phyloP scores from a whole-genome alignment of 2,329 filamentous ascomycete species.

The Teratosphaeria gauchensis region DNA sequence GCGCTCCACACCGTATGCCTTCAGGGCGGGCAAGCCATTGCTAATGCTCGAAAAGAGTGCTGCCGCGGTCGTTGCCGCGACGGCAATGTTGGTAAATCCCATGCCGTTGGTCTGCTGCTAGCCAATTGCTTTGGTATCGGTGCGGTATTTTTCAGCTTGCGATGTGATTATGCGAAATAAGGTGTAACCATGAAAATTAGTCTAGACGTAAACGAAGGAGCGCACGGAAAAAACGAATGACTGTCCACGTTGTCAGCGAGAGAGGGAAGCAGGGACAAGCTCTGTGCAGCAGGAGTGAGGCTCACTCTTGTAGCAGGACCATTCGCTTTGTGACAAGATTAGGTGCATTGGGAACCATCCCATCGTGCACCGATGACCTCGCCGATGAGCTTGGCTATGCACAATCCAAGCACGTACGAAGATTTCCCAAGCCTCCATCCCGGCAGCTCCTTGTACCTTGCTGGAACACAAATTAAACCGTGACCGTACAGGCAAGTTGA shows the following conservation, averaged over 20 bases:
- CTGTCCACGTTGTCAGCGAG: neutral
- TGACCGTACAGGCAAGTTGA: neutral
- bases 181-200: neutral
- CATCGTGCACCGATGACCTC: neutral
- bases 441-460: neutral
- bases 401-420: neutral
- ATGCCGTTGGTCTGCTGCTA: conserved; percentile 9
- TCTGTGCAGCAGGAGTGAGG: neutral
- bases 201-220: neutral
- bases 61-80: conserved; percentile 12
- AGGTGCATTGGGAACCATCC: neutral
- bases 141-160: neutral
- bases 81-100: conserved; percentile 9
- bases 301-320: neutral
- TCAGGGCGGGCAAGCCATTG: conserved; percentile 12
- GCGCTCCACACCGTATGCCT: conserved; percentile 10
- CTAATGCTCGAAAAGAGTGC: conserved; percentile 16
- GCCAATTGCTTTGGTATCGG: neutral
- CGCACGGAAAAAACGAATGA: neutral
- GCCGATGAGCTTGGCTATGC: neutral
- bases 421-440: neutral
- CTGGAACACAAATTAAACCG: neutral
- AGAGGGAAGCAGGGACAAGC: neutral
- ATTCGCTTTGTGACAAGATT: neutral
- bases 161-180: neutral